Conservation (phyloP, 73 alveolate species). For the Tetrahymena malaccensis region DNA sequence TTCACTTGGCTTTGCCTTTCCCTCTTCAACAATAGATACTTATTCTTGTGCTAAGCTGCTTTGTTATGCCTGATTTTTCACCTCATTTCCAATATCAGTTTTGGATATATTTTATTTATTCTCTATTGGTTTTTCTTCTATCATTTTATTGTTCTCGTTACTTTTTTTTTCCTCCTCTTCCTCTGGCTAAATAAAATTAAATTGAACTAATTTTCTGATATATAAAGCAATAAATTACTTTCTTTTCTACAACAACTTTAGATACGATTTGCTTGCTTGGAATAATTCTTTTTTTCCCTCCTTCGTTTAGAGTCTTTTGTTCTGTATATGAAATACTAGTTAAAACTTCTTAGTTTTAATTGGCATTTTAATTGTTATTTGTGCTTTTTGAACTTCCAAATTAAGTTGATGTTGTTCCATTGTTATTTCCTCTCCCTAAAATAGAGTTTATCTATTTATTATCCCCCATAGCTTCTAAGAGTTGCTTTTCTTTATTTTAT, state of each 20-base stretch:
- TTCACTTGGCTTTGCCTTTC: neutral
- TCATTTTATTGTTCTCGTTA: neutral
- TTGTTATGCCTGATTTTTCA: neutral
- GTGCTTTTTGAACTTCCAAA: neutral
- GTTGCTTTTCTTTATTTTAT: neutral
- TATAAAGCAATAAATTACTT: neutral
- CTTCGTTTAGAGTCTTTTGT: constrained; percentile 5
- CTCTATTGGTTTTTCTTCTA: neutral
- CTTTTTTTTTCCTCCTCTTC: neutral
- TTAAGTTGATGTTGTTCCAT: neutral
- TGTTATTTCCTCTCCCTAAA: neutral
- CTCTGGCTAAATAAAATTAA: neutral
- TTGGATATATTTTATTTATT: neutral
- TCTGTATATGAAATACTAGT: neutral
- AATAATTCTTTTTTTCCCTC: constrained; percentile 24
- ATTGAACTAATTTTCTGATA: neutral
- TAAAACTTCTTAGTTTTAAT: neutral
- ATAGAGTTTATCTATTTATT: neutral
- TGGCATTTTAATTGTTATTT: neutral
- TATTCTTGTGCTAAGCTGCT: neutral
- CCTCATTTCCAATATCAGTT: neutral
- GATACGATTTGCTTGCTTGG: neutral
- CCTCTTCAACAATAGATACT: neutral
- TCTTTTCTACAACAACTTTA: neutral
- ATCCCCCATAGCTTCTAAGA: neutral